Evolutionary conservation across 2,329 filamentous ascomycete species (phyloP).

Genomic region (Penicillium sp.): DNA sequence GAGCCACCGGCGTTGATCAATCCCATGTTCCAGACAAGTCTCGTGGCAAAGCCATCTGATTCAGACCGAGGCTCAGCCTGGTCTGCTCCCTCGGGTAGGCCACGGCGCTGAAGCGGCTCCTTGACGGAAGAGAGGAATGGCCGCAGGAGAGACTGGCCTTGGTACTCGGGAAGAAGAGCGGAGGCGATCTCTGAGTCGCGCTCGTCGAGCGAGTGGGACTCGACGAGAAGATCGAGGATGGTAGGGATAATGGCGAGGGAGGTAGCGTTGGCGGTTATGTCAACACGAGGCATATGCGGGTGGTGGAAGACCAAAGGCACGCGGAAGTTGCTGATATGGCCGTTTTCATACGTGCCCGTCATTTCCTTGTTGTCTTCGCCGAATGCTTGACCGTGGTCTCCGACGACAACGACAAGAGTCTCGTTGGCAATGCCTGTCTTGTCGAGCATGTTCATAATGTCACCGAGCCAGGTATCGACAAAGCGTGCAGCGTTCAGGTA

Average conservation of each 20-base stretch:
- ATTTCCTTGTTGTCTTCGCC: constrained; percentile 40
- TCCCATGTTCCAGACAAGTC: constrained; percentile 35
- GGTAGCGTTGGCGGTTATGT: constrained; percentile 43
- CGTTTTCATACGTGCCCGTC: constrained; percentile 46
- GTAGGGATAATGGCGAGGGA: constrained; percentile 46
- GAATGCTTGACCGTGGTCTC: constrained; percentile 47
- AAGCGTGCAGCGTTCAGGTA: constrained; percentile 47
- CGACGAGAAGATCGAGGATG: constrained; percentile 45
- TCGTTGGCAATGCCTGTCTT: constrained; percentile 45
- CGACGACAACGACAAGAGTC: constrained; percentile 47
- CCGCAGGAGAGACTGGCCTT: constrained; percentile 47
- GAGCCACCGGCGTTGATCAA: constrained; percentile 35
- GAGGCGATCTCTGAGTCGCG: constrained; percentile 36
- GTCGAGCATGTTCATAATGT: constrained; percentile 44
- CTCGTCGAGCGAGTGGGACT: constrained; percentile 39
- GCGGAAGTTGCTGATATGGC: constrained; percentile 46
- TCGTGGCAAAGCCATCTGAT: constrained; percentile 6
- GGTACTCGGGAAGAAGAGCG: constrained; percentile 44
- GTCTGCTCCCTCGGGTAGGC: not conserved
- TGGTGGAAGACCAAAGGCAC: constrained; percentile 47
- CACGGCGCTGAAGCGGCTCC: constrained; percentile 17
- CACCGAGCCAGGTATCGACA: constrained; percentile 45
- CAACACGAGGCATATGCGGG: constrained; percentile 43
- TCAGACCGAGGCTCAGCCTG: constrained; percentile 1
- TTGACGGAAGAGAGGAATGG: constrained; percentile 30